A percentile compares a stretch with the other conserved stretches of the same genome.
phyloP scores from a whole-genome alignment of 495 filamentous ascomycete genomes.

The Neurospora sp. region DNA sequence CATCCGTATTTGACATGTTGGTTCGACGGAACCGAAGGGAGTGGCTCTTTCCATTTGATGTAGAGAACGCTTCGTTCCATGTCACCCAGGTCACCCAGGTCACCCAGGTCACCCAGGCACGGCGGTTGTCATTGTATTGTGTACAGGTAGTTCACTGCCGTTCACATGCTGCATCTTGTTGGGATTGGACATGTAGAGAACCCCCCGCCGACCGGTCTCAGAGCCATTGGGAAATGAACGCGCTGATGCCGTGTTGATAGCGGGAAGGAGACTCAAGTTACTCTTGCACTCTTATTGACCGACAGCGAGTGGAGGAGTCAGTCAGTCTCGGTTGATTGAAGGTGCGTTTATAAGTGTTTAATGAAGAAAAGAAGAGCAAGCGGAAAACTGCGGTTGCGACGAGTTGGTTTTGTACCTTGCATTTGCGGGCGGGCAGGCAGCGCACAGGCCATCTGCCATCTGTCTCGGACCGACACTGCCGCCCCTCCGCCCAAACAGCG shows the following conservation, averaged over 20 bases:
- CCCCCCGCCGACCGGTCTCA: neutral
- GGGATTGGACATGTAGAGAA: neutral
- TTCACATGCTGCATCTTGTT: neutral
- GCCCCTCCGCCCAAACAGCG: neutral
- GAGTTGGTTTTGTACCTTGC: neutral
- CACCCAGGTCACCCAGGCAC: neutral
- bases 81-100: neutral
- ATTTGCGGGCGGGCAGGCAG: neutral
- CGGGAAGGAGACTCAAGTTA: conserved; percentile 10
- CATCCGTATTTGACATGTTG: neutral
- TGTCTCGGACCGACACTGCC: conserved; percentile 2
- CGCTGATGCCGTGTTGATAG: neutral
- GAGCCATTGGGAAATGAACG: neutral
- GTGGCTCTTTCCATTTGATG: neutral
- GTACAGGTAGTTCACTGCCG: neutral
- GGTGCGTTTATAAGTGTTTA: conserved; percentile 36
- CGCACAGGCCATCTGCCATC: neutral
- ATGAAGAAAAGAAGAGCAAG: conserved; percentile 19
- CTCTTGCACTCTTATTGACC: conserved; percentile 44
- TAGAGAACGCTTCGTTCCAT: neutral
- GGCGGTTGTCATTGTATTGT: neutral
- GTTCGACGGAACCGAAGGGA: neutral
- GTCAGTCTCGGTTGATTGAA: conserved; percentile 42
- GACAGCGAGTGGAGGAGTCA: conserved; percentile 29
- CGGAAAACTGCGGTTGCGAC: neutral